These are phyloP conservation scores for Monosporozyma siamensis DNA, from an alignment of 805 yeast species.

Conservation along the genomic window DNA sequence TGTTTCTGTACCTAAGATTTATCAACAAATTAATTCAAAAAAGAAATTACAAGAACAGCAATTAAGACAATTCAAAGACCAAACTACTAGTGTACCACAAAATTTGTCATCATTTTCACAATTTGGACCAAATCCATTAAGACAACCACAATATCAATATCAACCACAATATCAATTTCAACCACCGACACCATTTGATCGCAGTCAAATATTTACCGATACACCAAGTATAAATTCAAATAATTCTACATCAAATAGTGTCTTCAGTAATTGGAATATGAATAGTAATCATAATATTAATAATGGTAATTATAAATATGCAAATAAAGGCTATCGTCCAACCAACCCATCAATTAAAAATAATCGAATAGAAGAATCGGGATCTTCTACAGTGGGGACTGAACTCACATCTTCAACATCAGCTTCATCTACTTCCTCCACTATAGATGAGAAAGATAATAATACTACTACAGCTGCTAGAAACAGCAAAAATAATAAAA, in stretches of 20 bases:
- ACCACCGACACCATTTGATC: not conserved
- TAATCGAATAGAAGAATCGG: not conserved
- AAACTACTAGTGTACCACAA: not conserved
- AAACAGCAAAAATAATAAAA: not conserved
- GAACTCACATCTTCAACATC: constrained; percentile 1
- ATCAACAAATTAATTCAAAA: constrained; percentile 1
- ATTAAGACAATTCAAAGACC: not conserved
- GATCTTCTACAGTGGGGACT: not conserved
- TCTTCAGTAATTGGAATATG: not conserved
- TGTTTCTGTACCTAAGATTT: not conserved
- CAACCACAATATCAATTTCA: not conserved
- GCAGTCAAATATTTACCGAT: not conserved
- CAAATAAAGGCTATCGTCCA: not conserved
- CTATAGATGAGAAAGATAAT: not conserved
- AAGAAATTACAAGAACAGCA: constrained; percentile 1
- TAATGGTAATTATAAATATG: not conserved
- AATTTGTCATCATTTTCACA: not conserved
- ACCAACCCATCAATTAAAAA: not conserved
- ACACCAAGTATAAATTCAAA: not conserved
- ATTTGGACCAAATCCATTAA: constrained; percentile 1
- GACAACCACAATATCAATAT: constrained; percentile 1
- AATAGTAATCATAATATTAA: not conserved
- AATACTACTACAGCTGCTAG: not conserved
- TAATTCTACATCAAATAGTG: not conserved
- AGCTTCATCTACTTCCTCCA: not conserved